Percentiles rank a stretch among this genome's conserved stretches.
Conservation (phyloP, 495 filamentous ascomycete species). For the Lophium mytilinum region DNA sequence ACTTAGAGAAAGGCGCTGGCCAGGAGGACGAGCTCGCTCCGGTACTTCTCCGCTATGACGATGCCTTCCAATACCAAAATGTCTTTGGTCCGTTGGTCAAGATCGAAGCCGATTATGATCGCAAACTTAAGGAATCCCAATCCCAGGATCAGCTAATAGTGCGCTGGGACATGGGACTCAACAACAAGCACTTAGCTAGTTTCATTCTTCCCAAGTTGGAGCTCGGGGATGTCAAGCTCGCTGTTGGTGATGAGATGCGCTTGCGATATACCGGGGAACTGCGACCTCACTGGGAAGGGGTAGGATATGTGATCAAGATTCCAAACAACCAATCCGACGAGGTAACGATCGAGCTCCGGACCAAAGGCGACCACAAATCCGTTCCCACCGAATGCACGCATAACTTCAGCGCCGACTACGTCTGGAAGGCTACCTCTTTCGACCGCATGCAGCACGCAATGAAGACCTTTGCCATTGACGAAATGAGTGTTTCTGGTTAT, state of each 20-base stretch:
- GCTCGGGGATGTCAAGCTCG: conserved; percentile 94
- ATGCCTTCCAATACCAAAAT: conserved; percentile 98
- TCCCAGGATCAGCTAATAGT: conserved; percentile 91
- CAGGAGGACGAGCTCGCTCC: conserved; percentile 93
- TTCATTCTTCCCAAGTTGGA: conserved; percentile 96
- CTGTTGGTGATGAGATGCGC: conserved; percentile 97
- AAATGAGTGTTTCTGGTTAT: conserved; percentile 97
- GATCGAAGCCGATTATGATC: conserved; percentile 99
- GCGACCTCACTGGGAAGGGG: conserved; percentile 91
- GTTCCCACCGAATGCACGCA: conserved; percentile 97
- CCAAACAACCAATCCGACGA: conserved; percentile 99
- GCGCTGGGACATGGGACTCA: conserved; percentile 91
- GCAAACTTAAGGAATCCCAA: conserved; percentile 96
- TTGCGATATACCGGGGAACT: conserved; percentile 93
- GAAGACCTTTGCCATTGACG: conserved; percentile 98
- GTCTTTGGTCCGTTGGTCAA: conserved; percentile 97
- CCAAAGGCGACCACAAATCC: conserved; percentile 84
- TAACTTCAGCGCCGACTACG: conserved; percentile 96
- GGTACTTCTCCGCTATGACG: conserved; percentile 90
- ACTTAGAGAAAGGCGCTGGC: conserved; percentile 86
- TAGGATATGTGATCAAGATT: conserved; percentile 99
- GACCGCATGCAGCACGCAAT: conserved; percentile 99
- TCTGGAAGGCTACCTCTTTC: conserved; percentile 99
- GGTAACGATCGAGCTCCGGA: conserved; percentile 88
- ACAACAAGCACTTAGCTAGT: conserved; percentile 95